Percentiles rank a stretch among this genome's conserved stretches.
These are phyloP conservation scores for Chondrus crispus DNA, from an alignment of 23 red algal species.

Conservation along the genomic window DNA sequence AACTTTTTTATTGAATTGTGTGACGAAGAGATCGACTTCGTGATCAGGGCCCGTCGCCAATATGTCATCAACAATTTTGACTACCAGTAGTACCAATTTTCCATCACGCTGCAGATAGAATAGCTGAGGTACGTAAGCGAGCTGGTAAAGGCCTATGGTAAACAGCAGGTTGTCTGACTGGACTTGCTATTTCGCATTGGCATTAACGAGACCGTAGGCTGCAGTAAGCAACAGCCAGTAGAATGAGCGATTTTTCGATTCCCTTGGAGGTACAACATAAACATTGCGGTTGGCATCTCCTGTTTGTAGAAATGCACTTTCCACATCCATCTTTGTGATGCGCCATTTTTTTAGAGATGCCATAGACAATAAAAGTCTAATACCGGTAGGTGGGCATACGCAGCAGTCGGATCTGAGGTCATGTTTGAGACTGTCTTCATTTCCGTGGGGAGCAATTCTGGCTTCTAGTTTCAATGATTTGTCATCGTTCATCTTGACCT, in stretches of 20 bases:
- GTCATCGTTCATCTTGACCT: slow-evolving; percentile 33
- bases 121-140: background rate
- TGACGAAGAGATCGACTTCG: background rate
- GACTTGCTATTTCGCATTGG: slow-evolving; percentile 30
- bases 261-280: background rate
- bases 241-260: background rate
- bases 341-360: background rate
- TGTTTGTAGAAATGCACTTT: slow-evolving; percentile 3
- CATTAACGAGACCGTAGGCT: background rate
- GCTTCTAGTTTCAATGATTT: background rate
- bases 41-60: background rate
- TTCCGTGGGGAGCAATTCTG: background rate
- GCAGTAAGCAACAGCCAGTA: slow-evolving; percentile 13
- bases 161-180: slow-evolving; percentile 2
- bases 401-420: background rate
- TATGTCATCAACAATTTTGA: slow-evolving; percentile 33
- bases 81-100: background rate
- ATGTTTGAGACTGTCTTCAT: background rate
- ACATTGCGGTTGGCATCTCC: background rate
- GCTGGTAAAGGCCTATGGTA: background rate
- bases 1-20: background rate
- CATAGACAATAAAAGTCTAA: slow-evolving; percentile 7
- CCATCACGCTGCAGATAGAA: background rate
- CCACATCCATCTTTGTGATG: background rate
- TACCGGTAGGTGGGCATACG: background rate